Evolutionary conservation across 202 grass and related monocot genomes (phyloP).

Genomic region (Musa balbisiana): DNA sequence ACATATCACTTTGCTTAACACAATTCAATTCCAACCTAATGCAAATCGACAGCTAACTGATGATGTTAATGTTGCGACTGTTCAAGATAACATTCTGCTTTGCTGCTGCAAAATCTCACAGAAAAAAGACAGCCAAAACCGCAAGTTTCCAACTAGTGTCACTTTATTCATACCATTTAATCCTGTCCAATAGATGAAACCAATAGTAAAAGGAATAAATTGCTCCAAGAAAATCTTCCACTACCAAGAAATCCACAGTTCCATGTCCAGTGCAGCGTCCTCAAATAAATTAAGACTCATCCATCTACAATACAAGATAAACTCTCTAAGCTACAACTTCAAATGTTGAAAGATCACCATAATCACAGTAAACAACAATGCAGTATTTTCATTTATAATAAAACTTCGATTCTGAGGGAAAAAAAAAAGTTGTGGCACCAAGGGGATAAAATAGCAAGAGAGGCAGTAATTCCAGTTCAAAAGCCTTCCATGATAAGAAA

Average conservation of each 20-base stretch:
- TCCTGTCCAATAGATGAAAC: background rate
- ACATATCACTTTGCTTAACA: no score
- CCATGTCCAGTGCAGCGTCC: background rate
- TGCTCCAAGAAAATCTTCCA: background rate
- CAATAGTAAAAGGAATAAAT: background rate
- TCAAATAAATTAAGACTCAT: conserved; percentile 3
- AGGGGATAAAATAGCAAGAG: no score
- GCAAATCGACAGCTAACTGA: no score
- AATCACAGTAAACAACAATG: background rate
- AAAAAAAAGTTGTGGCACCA: background rate
- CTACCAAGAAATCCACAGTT: conserved; percentile 5
- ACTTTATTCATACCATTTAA: background rate
- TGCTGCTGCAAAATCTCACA: no score
- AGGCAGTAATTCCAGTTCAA: no score
- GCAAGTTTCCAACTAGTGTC: no score
- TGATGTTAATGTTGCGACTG: no score
- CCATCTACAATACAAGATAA: conserved; percentile 24
- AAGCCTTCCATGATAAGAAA: background rate
- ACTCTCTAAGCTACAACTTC: conserved; percentile 8
- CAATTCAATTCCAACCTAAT: no score
- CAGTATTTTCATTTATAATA: background rate
- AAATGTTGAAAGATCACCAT: background rate
- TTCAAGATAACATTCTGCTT: no score
- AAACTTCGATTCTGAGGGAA: background rate
- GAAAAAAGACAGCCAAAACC: no score